Evolutionary conservation across 768 basidiomycete genomes (phyloP), one percentile per base, ranked within the genome.

Genomic region (Leccinum barrowsii): DNA sequence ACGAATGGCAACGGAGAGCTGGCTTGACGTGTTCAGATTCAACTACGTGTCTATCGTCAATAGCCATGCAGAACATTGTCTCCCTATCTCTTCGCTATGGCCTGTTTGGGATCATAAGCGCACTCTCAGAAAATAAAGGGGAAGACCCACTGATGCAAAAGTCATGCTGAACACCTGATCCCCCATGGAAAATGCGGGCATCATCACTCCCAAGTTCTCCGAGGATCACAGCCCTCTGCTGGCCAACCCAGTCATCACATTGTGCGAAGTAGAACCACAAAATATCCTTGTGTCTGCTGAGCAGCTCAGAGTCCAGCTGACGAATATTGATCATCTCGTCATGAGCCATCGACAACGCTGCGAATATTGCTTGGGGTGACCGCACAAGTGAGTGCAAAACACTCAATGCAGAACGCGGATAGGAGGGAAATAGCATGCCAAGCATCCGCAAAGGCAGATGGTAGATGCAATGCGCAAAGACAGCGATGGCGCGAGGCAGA

Each of bases 241-340:
- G 72, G 7, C 85, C 86, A 42, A 92, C 85, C 89, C 89, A 91
- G 48, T 80, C 80, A 66, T 91, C 89, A 6, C 72, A 32, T 40
- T 80, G 75, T 3, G 83, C 88, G 72, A 84, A 89, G 66, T 84
- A 86, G 19, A 87, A 72, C 65, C 75, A 81, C 17, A 83, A 34
- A 8, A 68, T 61, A 61, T 76, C 74, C 15, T 77, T 64, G 49
- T 76, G 72, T 44, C 74, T 59, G 19, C 74, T 63, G n/a, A 85
- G 73, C 53, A 82, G 69, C 1, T 63, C 65, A 17, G 72, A 35
- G 63, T 91, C 87, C 4, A 85, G 73, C 7, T 74, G 79, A 32
- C 68, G 75, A 50, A 93, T 85, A 2, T 67, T 72, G 17, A 73
- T 68, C 87, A 91, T 90, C 73, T 92, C 89, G 28, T 87, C 84